Evolutionary conservation across 768 basidiomycete genomes (phyloP).

Genomic region (Cystobasidium onofrii): DNA sequence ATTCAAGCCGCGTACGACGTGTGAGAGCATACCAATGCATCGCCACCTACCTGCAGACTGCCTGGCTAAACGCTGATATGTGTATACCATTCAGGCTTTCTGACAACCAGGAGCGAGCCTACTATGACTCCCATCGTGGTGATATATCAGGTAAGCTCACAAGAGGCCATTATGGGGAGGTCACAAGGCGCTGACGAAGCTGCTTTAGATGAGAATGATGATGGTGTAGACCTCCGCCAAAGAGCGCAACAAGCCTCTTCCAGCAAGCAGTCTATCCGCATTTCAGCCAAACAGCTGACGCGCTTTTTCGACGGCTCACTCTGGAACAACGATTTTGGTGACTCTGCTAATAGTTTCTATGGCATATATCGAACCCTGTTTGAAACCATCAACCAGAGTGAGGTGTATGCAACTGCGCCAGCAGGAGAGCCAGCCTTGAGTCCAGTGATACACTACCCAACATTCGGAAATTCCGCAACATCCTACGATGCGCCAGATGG

Average conservation of each 20-base stretch:
- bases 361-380: slow-evolving; percentile 82
- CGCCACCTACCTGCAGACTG: too few relatives aligned
- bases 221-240: neutral
- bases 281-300: slow-evolving; percentile 56
- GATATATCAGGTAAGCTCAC: slow-evolving; percentile 25
- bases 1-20: slow-evolving; percentile 96
- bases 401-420: slow-evolving; percentile 52
- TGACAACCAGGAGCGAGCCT: slow-evolving; percentile 96
- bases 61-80: neutral
- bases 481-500: slow-evolving; percentile 55
- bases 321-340: slow-evolving; percentile 62
- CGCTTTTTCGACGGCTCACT: slow-evolving; percentile 70
- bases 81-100: slow-evolving; percentile 62
- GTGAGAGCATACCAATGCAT: slow-evolving; percentile 36
- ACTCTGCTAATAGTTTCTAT: slow-evolving; percentile 65
- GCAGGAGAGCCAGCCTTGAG: slow-evolving; percentile 34
- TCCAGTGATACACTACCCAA: slow-evolving; percentile 55
- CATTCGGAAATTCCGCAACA: slow-evolving; percentile 73
- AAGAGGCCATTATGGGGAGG: too few relatives aligned
- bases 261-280: slow-evolving; percentile 21
- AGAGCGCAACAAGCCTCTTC: slow-evolving; percentile 8
- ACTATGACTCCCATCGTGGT: slow-evolving; percentile 77
- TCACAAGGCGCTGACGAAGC: neutral
- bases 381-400: slow-evolving; percentile 70
- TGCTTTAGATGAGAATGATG: slow-evolving; percentile 3